A percentile compares a stretch with the other conserved stretches of the same genome.
Conservation (phyloP, 2,329 filamentous ascomycete species). For the Diplodia seriata region DNA sequence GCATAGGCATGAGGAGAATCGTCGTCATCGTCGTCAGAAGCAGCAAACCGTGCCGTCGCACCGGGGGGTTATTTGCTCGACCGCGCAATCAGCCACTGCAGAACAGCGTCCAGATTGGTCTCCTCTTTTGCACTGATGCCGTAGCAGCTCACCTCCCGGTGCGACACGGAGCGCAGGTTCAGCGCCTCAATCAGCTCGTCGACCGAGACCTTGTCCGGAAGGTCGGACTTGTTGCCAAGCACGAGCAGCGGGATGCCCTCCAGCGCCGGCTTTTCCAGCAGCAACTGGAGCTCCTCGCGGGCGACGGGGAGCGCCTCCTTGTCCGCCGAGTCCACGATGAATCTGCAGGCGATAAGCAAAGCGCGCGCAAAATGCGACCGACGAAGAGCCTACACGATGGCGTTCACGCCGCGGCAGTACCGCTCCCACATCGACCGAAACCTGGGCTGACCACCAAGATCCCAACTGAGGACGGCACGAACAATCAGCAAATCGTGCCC, state of each 20-base stretch:
- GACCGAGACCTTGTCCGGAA: slow-evolving; percentile 87
- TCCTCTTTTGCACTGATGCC: slow-evolving; percentile 99
- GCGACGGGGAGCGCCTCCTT: slow-evolving; percentile 79
- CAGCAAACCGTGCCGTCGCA: neutral
- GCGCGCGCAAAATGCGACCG: slow-evolving; percentile 33
- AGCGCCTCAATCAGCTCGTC: slow-evolving; percentile 95
- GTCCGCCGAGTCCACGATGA: slow-evolving; percentile 97
- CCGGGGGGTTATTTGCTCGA: slow-evolving; percentile 67
- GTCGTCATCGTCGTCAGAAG: slow-evolving; percentile 31
- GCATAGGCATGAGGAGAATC: slow-evolving; percentile 31
- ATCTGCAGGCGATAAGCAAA: slow-evolving; percentile 58
- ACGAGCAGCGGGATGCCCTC: slow-evolving; percentile 92
- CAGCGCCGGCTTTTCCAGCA: slow-evolving; percentile 83
- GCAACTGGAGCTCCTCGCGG: slow-evolving; percentile 87
- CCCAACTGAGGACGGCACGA: slow-evolving; percentile 69
- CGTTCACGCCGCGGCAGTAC: slow-evolving; percentile 96
- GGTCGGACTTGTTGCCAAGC: slow-evolving; percentile 95
- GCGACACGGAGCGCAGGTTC: slow-evolving; percentile 85
- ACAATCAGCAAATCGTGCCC: slow-evolving; percentile 21
- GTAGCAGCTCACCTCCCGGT: slow-evolving; percentile 97
- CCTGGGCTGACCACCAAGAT: slow-evolving; percentile 93
- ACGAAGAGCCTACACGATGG: slow-evolving; percentile 73
- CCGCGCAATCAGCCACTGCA: slow-evolving; percentile 95
- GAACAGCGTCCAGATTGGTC: slow-evolving; percentile 94
- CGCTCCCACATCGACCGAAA: slow-evolving; percentile 99